These are phyloP conservation scores for Cordyceps tenuipes DNA, from an alignment of 2,329 filamentous ascomycete species.

Conservation along the genomic window DNA sequence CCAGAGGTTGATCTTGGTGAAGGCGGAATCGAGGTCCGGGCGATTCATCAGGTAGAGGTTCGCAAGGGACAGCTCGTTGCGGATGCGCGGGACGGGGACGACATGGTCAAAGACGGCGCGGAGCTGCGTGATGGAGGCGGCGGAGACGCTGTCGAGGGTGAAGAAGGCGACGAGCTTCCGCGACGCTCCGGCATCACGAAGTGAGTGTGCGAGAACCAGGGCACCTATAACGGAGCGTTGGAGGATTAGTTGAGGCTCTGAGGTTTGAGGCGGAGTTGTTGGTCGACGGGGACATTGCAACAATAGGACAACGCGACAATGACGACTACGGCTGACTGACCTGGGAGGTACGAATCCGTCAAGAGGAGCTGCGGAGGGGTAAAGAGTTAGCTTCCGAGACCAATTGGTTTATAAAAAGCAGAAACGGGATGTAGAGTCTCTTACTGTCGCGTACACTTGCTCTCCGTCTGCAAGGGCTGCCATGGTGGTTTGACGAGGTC, in stretches of 20 bases:
- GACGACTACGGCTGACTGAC: conserved; percentile 51
- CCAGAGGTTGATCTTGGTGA: conserved; percentile 96
- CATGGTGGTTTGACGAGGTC: background rate
- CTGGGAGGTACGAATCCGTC: conserved; percentile 87
- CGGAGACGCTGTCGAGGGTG: conserved; percentile 69
- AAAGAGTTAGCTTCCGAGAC: background rate
- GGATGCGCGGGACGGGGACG: conserved; percentile 73
- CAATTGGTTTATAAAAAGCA: background rate
- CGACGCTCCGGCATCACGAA: conserved; percentile 79
- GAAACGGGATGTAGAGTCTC: conserved; percentile 14
- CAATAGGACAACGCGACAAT: background rate
- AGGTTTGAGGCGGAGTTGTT: conserved; percentile 14
- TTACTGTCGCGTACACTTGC: conserved; percentile 50
- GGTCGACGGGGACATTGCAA: conserved; percentile 3
- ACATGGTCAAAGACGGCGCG: conserved; percentile 82
- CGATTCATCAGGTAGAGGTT: conserved; percentile 92
- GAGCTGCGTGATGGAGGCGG: conserved; percentile 69
- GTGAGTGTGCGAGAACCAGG: conserved; percentile 85
- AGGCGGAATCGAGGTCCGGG: conserved; percentile 80
- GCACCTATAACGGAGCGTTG: conserved; percentile 57
- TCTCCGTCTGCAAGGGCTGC: conserved; percentile 32
- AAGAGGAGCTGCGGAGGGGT: conserved; percentile 62
- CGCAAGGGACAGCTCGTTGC: conserved; percentile 59
- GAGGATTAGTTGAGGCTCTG: conserved; percentile 13
- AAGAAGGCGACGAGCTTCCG: conserved; percentile 82